Conservation (phyloP, 1,139 yeast genomes). For the Pichia sp. region DNA sequence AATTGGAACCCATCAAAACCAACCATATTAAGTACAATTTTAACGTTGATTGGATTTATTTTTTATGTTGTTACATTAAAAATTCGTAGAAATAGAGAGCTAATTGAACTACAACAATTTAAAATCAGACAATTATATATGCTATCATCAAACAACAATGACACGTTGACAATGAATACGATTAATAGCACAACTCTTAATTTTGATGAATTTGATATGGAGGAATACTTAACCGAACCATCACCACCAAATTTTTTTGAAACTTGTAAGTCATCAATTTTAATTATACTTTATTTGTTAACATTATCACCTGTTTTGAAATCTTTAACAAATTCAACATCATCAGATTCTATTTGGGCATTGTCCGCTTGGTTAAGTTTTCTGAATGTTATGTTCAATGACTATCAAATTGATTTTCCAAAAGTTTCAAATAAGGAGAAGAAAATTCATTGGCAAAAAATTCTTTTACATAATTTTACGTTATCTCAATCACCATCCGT, state of each 20-base stretch:
- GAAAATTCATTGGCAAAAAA: constrained; percentile 12
- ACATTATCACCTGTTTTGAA: constrained; percentile 85
- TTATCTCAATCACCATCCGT: background rate
- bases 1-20: constrained; percentile 42
- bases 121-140: constrained; percentile 23
- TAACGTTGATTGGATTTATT: constrained; percentile 31
- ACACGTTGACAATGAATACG: background rate
- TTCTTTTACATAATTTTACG: constrained; percentile 14
- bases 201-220: constrained; percentile 13
- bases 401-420: constrained; percentile 45
- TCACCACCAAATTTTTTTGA: constrained; percentile 27
- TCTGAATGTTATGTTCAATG: constrained; percentile 61
- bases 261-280: constrained; percentile 53
- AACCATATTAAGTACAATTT: constrained; percentile 28
- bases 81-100: constrained; percentile 24
- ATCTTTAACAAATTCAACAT: constrained; percentile 80
- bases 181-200: background rate
- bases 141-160: background rate
- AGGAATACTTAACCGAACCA: constrained; percentile 24
- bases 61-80: constrained; percentile 25
- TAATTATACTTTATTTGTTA: constrained; percentile 64
- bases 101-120: constrained; percentile 24
- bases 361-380: constrained; percentile 71
- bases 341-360: constrained; percentile 96
- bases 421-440: constrained; percentile 21